A percentile compares a stretch with the other conserved stretches of the same genome.
These are phyloP conservation scores for Phytopythium mirpurense DNA, from an alignment of 352 stramenopile species.

Conservation along the genomic window DNA sequence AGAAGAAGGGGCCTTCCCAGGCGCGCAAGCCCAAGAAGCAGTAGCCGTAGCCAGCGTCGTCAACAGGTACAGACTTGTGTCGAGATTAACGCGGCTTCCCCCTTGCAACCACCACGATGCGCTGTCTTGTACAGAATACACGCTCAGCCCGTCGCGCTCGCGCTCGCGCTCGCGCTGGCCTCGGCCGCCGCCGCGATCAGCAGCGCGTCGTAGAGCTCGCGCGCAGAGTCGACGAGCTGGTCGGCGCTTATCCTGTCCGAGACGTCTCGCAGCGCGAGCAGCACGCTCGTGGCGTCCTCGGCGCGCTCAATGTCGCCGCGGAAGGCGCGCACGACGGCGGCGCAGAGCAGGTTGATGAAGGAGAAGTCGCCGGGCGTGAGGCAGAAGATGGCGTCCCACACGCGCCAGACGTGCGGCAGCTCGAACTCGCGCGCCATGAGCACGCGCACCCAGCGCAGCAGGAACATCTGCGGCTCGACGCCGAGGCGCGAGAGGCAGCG, in stretches of 20 bases:
- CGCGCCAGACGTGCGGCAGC: slow-evolving; percentile 64
- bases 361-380: slow-evolving; percentile 65
- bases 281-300: slow-evolving; percentile 52
- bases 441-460: slow-evolving; percentile 70
- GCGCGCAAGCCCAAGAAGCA: slow-evolving; percentile 18
- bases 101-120: no score
- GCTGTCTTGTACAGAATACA: no score
- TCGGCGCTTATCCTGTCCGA: slow-evolving; percentile 41
- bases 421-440: slow-evolving; percentile 76
- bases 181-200: slow-evolving; percentile 58
- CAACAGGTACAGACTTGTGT: background rate
- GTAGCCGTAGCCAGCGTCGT: slow-evolving; percentile 8
- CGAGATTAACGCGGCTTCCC: no score
- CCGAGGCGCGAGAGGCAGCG: slow-evolving; percentile 38
- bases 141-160: background rate
- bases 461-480: slow-evolving; percentile 67
- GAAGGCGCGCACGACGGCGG: slow-evolving; percentile 63
- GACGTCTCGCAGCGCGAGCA: slow-evolving; percentile 55
- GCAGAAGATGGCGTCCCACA: slow-evolving; percentile 78
- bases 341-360: slow-evolving; percentile 75
- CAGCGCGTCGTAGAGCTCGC: slow-evolving; percentile 61
- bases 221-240: slow-evolving; percentile 47
- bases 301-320: slow-evolving; percentile 54
- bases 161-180: slow-evolving; percentile 21
- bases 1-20: slow-evolving; percentile 20